These are phyloP conservation scores for Dimocarpus longan DNA, from an alignment of 345 rosid species.

Conservation along the genomic window DNA sequence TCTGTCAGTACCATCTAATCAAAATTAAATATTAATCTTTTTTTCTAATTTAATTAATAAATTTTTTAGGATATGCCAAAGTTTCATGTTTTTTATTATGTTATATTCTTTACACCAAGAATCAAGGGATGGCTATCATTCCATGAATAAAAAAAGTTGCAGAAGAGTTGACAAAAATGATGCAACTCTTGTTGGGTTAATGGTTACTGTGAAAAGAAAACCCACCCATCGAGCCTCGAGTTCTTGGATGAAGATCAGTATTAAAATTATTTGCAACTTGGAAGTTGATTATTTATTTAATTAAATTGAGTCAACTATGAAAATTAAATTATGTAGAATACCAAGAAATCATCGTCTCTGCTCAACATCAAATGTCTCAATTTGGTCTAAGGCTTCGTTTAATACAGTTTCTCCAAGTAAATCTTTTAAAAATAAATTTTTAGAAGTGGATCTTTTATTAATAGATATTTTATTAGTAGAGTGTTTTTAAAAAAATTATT, in stretches of 20 bases:
- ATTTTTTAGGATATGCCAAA: no score
- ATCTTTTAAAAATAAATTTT: no score
- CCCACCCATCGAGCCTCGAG: constrained; percentile 9
- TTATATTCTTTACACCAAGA: constrained; percentile 3
- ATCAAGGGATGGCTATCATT: constrained; percentile 5
- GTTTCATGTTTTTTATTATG: no score
- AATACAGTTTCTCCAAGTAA: no score
- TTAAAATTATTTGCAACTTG: background rate
- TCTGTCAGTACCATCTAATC: background rate
- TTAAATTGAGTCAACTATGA: background rate
- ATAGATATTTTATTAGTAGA: no score
- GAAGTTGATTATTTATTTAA: background rate
- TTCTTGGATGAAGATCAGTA: background rate
- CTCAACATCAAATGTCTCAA: background rate
- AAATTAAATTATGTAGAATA: background rate
- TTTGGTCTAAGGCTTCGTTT: no score
- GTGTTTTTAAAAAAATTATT: no score
- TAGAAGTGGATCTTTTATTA: no score
- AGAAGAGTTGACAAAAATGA: constrained; percentile 17
- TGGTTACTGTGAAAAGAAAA: background rate
- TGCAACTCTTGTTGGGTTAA: background rate
- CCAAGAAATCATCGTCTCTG: background rate
- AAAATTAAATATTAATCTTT: background rate
- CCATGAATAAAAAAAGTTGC: constrained; percentile 2
- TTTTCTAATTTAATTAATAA: background rate